A percentile compares a stretch with the other conserved stretches of the same genome.
These are phyloP conservation scores for Penicillium crystallinum DNA, from an alignment of 495 filamentous ascomycete genomes.

Conservation along the genomic window DNA sequence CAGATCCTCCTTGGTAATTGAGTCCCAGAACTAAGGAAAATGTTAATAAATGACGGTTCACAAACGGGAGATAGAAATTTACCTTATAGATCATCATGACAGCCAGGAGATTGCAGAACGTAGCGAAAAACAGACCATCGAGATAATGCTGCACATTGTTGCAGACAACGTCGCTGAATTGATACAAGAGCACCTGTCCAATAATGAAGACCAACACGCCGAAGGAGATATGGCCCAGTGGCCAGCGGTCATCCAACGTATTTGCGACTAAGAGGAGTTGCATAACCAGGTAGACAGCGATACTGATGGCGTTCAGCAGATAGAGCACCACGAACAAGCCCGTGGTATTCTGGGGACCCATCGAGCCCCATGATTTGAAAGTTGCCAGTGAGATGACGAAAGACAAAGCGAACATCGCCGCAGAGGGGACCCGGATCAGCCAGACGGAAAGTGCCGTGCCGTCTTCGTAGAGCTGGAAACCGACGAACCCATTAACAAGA, in stretches of 20 bases:
- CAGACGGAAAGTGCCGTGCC: slow-evolving; percentile 94
- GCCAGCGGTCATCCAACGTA: slow-evolving; percentile 94
- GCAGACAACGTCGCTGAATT: slow-evolving; percentile 82
- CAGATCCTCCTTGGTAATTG: slow-evolving; percentile 95
- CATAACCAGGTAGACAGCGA: slow-evolving; percentile 81
- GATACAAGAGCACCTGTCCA: slow-evolving; percentile 91
- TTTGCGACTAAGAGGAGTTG: slow-evolving; percentile 83
- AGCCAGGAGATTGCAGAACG: slow-evolving; percentile 85
- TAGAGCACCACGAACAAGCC: slow-evolving; percentile 92
- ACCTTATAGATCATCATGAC: slow-evolving; percentile 99
- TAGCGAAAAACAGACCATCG: slow-evolving; percentile 92
- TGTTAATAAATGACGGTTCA: slow-evolving; percentile 7
- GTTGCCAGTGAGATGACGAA: slow-evolving; percentile 85
- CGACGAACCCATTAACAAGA: slow-evolving; percentile 95
- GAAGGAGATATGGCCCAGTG: slow-evolving; percentile 87
- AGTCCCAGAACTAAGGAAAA: slow-evolving; percentile 86
- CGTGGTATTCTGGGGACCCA: slow-evolving; percentile 77
- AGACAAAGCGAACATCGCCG: slow-evolving; percentile 79
- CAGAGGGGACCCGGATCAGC: slow-evolving; percentile 74
- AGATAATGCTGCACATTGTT: slow-evolving; percentile 83
- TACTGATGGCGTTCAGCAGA: slow-evolving; percentile 78
- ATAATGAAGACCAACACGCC: slow-evolving; percentile 87
- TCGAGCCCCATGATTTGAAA: slow-evolving; percentile 86
- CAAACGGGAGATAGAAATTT: slow-evolving; percentile 18
- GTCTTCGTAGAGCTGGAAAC: slow-evolving; percentile 98